phyloP scores from a whole-genome alignment of 331 rosid species.

The Cydonia oblonga region DNA sequence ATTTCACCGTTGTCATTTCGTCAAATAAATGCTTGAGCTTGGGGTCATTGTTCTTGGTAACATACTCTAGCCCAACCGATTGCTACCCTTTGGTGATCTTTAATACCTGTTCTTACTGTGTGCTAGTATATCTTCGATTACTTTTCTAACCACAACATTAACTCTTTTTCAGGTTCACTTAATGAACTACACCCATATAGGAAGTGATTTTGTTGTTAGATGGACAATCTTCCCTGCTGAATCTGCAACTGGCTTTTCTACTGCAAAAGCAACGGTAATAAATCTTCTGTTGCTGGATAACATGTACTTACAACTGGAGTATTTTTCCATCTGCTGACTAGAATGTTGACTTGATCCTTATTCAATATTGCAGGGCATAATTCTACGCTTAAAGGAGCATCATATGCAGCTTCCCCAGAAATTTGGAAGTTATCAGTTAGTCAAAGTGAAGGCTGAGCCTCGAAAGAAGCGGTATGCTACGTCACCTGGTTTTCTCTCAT shows the following conservation, averaged over 20 bases:
- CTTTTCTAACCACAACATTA: neutral
- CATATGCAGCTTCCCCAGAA: constrained; percentile 38
- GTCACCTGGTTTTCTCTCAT: neutral
- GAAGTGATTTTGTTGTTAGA: constrained; percentile 13
- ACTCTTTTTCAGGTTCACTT: constrained; percentile 25
- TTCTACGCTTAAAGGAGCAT: constrained; percentile 26
- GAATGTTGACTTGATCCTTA: neutral
- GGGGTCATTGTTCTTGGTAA: neutral
- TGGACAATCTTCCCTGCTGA: constrained; percentile 31
- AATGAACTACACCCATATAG: constrained; percentile 21
- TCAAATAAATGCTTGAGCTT: neutral
- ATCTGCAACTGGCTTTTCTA: constrained; percentile 23
- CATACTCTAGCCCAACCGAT: neutral
- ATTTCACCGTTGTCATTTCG: neutral
- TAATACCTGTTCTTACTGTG: neutral
- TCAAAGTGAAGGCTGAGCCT: constrained; percentile 25
- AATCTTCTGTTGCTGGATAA: neutral
- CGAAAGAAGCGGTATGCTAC: constrained; percentile 19
- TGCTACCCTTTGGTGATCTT: neutral
- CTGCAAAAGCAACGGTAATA: constrained; percentile 28
- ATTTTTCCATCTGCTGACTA: neutral
- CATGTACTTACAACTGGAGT: neutral
- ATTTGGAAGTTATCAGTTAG: constrained; percentile 39
- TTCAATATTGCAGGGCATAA: constrained; percentile 19
- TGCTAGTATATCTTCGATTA: neutral